Conservation (phyloP, 2,329 filamentous ascomycete species). For the Cordyceps militaris region DNA sequence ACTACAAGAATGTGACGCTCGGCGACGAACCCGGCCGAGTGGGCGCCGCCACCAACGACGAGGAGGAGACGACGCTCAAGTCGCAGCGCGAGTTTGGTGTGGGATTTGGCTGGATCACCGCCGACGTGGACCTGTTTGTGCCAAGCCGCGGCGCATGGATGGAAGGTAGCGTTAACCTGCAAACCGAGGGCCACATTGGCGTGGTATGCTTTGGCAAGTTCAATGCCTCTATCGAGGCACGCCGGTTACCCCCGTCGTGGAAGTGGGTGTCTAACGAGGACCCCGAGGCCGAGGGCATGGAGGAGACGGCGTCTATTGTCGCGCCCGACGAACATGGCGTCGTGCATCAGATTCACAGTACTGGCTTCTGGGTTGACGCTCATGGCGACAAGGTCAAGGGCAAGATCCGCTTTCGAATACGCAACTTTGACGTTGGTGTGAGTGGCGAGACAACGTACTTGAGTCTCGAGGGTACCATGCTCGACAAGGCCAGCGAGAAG, state of each 20-base stretch:
- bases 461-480: constrained; percentile 82
- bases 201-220: constrained; percentile 87
- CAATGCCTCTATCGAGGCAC: constrained; percentile 77
- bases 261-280: constrained; percentile 61
- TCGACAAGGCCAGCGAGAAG: constrained; percentile 60
- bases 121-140: constrained; percentile 76
- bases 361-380: constrained; percentile 70
- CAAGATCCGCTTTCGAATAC: constrained; percentile 68
- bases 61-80: constrained; percentile 38
- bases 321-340: constrained; percentile 46
- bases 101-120: constrained; percentile 81
- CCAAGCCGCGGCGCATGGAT: constrained; percentile 67
- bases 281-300: constrained; percentile 32
- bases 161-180: constrained; percentile 75
- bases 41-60: constrained; percentile 41
- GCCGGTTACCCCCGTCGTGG: constrained; percentile 71
- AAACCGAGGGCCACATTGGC: constrained; percentile 83
- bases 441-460: constrained; percentile 73
- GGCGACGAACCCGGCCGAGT: constrained; percentile 49
- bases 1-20: constrained; percentile 62
- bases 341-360: constrained; percentile 44
- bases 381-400: constrained; percentile 63
- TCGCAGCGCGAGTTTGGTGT: constrained; percentile 77
- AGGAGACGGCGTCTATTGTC: constrained; percentile 34
- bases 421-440: constrained; percentile 74